These are phyloP conservation scores for Prototheca cutis DNA, from an alignment of 163 green algal genomes.

Conservation along the genomic window DNA sequence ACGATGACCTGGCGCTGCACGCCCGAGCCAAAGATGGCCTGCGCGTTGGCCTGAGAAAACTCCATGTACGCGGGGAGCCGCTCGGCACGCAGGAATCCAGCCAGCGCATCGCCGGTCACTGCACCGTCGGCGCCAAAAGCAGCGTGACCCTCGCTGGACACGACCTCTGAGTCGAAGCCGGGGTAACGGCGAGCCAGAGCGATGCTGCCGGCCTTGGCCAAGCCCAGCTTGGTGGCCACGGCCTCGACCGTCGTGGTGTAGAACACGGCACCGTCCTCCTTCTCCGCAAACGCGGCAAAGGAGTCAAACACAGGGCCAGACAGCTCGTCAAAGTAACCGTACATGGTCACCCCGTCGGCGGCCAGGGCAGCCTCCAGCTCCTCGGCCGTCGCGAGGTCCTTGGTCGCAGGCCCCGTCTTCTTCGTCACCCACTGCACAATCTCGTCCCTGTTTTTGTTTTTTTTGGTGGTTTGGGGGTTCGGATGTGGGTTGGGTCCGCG, in stretches of 20 bases:
- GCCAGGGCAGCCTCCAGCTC: conserved; percentile 17
- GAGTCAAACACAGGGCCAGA: neutral
- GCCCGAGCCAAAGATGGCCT: conserved; percentile 28
- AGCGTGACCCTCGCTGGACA: conserved; percentile 4
- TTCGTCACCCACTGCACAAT: conserved; percentile 81
- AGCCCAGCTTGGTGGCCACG: conserved; percentile 52
- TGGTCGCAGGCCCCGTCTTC: conserved; percentile 63
- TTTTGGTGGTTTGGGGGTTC: too few species aligned
- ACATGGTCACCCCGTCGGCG: neutral
- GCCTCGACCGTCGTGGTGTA: conserved; percentile 51
- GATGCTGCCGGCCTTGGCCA: conserved; percentile 19
- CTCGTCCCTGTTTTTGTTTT: conserved; percentile 56
- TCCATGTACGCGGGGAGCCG: conserved; percentile 49
- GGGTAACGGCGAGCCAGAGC: conserved; percentile 52
- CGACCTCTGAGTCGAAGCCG: conserved; percentile 20
- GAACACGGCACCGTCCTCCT: conserved; percentile 51
- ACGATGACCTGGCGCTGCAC: conserved; percentile 27
- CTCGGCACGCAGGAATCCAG: conserved; percentile 48
- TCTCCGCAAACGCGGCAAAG: conserved; percentile 7
- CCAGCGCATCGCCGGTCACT: conserved; percentile 14
- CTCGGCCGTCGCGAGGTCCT: conserved; percentile 2
- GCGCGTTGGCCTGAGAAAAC: conserved; percentile 16
- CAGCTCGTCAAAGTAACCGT: neutral
- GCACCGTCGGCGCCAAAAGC: conserved; percentile 14
- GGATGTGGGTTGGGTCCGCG: too few species aligned